Evolutionary conservation across 768 basidiomycete species (phyloP).

Genomic region (Baorangia bicolor): DNA sequence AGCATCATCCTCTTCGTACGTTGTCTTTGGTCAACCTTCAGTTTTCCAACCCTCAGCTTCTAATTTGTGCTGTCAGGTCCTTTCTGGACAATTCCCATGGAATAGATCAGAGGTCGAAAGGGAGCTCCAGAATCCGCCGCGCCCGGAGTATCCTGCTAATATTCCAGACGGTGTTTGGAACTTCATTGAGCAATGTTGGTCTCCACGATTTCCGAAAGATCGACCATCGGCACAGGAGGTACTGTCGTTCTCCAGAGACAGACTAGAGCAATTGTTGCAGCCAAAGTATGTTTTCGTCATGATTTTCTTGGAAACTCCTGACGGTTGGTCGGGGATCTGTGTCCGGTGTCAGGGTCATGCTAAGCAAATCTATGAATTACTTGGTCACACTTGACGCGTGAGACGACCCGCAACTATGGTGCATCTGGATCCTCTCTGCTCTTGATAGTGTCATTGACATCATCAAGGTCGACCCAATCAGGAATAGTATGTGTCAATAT

Average conservation of each 20-base stretch:
- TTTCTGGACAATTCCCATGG: background rate
- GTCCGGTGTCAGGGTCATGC: conserved; percentile 7
- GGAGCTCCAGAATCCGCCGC: background rate
- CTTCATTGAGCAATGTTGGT: conserved; percentile 7
- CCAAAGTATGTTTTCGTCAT: background rate
- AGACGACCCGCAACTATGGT: too few relatives aligned
- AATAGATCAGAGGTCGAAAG: background rate
- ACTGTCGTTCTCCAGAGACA: background rate
- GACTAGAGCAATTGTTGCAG: background rate
- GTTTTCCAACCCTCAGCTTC: background rate
- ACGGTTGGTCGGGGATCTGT: background rate
- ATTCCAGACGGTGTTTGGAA: background rate
- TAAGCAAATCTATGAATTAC: too few relatives aligned
- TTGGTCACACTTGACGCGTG: too few relatives aligned
- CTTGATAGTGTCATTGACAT: too few relatives aligned
- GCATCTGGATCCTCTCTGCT: too few relatives aligned
- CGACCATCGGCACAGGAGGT: background rate
- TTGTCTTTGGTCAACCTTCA: background rate
- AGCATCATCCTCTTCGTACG: conserved; percentile 6
- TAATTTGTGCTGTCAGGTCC: background rate
- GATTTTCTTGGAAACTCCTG: background rate
- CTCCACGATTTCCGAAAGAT: background rate
- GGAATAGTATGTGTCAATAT: too few relatives aligned
- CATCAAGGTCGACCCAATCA: too few relatives aligned
- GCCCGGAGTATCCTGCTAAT: background rate